A percentile compares a stretch with the other conserved stretches of the same genome.
Evolutionary conservation across 768 basidiomycete genomes (phyloP).

Genomic region (Cystobasidium onofrii): DNA sequence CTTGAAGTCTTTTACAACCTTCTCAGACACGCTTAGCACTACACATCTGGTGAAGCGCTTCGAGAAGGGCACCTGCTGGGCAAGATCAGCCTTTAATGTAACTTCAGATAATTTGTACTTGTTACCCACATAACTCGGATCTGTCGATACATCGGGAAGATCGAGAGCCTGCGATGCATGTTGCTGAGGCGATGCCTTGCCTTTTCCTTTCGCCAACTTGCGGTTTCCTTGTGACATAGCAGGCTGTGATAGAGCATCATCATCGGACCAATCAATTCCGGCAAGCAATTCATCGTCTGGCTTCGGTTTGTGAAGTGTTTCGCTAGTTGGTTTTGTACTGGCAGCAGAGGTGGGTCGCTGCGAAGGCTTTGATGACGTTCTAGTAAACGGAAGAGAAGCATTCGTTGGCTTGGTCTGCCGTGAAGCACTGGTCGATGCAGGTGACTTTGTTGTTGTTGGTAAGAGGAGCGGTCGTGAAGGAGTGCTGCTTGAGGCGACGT

Average conservation of each 20-base stretch:
- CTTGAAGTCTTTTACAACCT: constrained; percentile 37
- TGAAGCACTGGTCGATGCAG: not conserved
- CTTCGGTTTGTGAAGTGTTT: not conserved
- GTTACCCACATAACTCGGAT: not conserved
- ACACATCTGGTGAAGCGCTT: constrained; percentile 21
- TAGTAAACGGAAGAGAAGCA: not conserved
- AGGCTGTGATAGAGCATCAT: not conserved
- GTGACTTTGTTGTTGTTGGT: not conserved
- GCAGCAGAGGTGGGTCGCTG: not conserved
- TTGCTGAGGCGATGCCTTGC: not conserved
- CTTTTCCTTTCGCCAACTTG: not conserved
- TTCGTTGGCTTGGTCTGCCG: not conserved
- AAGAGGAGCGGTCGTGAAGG: not conserved
- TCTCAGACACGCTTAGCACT: constrained; percentile 9
- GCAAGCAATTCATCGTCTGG: constrained; percentile 1
- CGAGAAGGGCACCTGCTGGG: constrained; percentile 12
- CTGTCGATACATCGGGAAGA: not conserved
- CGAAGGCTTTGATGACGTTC: not conserved
- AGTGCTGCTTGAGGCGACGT: not conserved
- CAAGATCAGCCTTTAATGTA: not conserved
- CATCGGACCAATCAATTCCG: constrained; percentile 16
- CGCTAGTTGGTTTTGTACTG: not conserved
- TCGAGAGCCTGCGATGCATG: not conserved
- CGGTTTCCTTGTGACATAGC: not conserved
- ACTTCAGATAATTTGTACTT: not conserved